Conservation (phyloP, 2,329 filamentous ascomycete genomes). For the Aspergillus caelatus region DNA sequence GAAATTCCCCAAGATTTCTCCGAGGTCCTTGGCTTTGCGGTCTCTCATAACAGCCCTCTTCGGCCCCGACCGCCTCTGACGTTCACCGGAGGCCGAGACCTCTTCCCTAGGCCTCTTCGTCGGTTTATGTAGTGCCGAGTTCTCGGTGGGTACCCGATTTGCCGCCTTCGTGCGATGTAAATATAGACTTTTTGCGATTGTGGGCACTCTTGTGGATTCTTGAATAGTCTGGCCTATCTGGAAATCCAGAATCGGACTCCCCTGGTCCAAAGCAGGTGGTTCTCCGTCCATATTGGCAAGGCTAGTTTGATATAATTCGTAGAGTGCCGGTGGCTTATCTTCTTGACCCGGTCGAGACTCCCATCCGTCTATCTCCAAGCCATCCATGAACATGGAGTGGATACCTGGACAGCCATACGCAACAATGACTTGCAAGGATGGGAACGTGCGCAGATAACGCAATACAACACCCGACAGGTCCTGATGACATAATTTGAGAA, state of each 20-base stretch:
- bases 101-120: slow-evolving; percentile 13
- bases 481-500: slow-evolving; percentile 41
- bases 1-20: slow-evolving; percentile 36
- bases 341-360: slow-evolving; percentile 6
- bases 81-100: not conserved
- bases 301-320: slow-evolving; percentile 20
- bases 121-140: slow-evolving; percentile 8
- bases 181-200: slow-evolving; percentile 11
- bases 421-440: slow-evolving; percentile 39
- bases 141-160: not conserved
- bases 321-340: slow-evolving; percentile 16
- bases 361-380: slow-evolving; percentile 32
- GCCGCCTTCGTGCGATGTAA: slow-evolving; percentile 11
- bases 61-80: slow-evolving; percentile 3
- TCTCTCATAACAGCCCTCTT: slow-evolving; percentile 30
- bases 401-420: slow-evolving; percentile 35
- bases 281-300: slow-evolving; percentile 1
- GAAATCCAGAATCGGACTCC: slow-evolving; percentile 28
- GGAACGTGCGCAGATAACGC: slow-evolving; percentile 38
- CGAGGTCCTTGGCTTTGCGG: slow-evolving; percentile 28
- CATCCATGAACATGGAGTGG: slow-evolving; percentile 22
- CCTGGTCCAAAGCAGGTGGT: slow-evolving; percentile 1
- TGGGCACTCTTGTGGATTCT: not conserved
- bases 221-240: slow-evolving; percentile 20
- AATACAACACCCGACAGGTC: slow-evolving; percentile 36